Base-by-base conservation (phyloP, 176 grass and related monocot species). In the Musa schizocarpa region DNA sequence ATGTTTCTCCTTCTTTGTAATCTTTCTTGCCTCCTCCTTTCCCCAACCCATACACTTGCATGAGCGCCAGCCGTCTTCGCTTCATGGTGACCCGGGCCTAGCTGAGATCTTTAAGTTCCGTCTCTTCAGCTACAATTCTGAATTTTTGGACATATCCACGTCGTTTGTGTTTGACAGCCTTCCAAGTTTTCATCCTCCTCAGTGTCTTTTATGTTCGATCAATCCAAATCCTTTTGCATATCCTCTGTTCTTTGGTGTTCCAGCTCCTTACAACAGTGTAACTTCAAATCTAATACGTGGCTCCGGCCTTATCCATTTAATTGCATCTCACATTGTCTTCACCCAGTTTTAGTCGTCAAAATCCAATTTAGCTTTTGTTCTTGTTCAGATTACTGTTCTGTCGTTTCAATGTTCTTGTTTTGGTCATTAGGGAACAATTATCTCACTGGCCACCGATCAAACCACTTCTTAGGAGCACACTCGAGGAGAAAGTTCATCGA, bases 371-470 rank as follows among this genome's bases (percentile, higher is more conserved):
- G 22, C 1, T 22, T n/a, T 1, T 22, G 8, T 19, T 24, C 61
- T 9, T 25, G 20, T 22, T 22, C n/a, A 24, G 1, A 9, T 23
- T 22, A 21, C n/a, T 11, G 0, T 9, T 22, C 1, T 11, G 66
- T 69, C 6, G 34, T 43, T 43, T 43, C 34, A 43, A 43, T 43
- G 34, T 19, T 49, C 34, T n/a, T 69, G 63, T 48, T 74, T 43
- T 43, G 34, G 34, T 43, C 34, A 43, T 43, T 72, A 92, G 77
- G 65, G 75, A 74, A 13, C 69, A 72, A 72, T 76, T 17, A 20
- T 55, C 76, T 63, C 72, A 84, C 58, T 88, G 86, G 89, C 83
- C 83, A 53, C 89, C 86, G 27, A 88, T 88, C 86, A 88, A 88
- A 58, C 75, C 81, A 0, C 85, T 92, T 79, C 83, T 92, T n/a